Percentiles rank a stretch among this genome's conserved stretches.
Evolutionary conservation across 805 yeast genomes (phyloP).

Genomic region (Isabelozyma heimii): DNA sequence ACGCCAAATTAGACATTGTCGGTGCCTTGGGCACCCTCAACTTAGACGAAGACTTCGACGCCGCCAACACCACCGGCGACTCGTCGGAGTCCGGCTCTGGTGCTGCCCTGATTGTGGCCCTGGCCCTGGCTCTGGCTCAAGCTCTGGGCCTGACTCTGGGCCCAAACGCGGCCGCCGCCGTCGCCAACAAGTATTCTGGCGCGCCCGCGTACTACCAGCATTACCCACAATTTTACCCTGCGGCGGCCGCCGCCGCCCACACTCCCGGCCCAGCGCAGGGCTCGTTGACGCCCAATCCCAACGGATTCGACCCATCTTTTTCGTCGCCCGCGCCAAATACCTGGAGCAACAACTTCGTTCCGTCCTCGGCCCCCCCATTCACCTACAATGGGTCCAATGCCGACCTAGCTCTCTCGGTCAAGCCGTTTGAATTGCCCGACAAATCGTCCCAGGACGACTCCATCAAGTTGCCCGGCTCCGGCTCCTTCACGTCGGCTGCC

Average conservation of each 20-base stretch:
- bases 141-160: background rate
- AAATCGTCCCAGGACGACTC: conserved; percentile 1
- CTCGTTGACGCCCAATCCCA: conserved; percentile 29
- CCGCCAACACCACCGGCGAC: conserved; percentile 3
- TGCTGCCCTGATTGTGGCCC: too few relatives aligned
- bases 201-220: background rate
- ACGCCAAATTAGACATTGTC: conserved; percentile 37
- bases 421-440: conserved; percentile 25
- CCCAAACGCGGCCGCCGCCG: conserved; percentile 1
- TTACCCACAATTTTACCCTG: conserved; percentile 5
- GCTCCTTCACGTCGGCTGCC: conserved; percentile 23
- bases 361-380: conserved; percentile 38
- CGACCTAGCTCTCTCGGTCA: conserved; percentile 12
- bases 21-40: conserved; percentile 47
- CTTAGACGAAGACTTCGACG: conserved; percentile 38
- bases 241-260: too few relatives aligned
- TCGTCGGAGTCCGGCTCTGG: background rate
- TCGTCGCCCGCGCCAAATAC: conserved; percentile 35
- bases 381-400: conserved; percentile 9
- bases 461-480: background rate
- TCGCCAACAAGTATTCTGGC: background rate
- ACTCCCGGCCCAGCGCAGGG: conserved; percentile 15
- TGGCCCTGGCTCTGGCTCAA: background rate
- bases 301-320: conserved; percentile 12
- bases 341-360: conserved; percentile 30